These are phyloP conservation scores for Globisporangium ultimum DNA, from an alignment of 352 stramenopile species.

Conservation along the genomic window DNA sequence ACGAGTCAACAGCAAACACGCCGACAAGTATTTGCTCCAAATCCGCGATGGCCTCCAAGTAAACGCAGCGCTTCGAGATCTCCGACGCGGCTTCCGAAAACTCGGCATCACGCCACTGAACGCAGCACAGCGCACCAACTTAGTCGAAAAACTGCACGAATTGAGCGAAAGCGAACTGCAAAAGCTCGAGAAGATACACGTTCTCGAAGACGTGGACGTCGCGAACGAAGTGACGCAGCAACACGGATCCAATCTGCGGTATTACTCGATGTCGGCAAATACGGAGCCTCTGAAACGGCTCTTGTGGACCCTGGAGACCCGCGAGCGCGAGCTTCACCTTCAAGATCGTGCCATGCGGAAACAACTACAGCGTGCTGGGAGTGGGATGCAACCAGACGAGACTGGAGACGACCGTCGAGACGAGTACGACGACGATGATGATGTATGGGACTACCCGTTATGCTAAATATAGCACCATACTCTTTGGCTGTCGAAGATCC, in stretches of 20 bases:
- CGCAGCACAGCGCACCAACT: conserved; percentile 50
- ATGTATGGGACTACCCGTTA: conserved; percentile 68
- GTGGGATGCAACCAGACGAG: neutral
- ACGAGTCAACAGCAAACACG: conserved; percentile 19
- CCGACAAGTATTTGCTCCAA: conserved; percentile 20
- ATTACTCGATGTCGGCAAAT: conserved; percentile 52
- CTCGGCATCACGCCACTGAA: neutral
- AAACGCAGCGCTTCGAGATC: conserved; percentile 28
- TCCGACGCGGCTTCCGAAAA: conserved; percentile 5
- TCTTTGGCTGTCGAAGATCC: neutral
- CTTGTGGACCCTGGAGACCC: conserved; percentile 57
- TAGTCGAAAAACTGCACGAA: conserved; percentile 59
- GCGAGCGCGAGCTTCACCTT: conserved; percentile 21
- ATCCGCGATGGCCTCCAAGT: conserved; percentile 29
- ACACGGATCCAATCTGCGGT: conserved; percentile 34
- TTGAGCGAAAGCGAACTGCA: conserved; percentile 55
- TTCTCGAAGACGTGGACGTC: conserved; percentile 29
- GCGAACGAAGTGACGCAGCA: neutral
- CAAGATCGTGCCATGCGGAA: conserved; percentile 18
- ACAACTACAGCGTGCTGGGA: neutral
- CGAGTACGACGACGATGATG: conserved; percentile 33
- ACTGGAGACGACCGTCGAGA: neutral
- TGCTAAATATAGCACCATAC: conserved; percentile 2
- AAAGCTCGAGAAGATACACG: conserved; percentile 29
- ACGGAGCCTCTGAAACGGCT: conserved; percentile 50